A percentile compares a stretch with the other conserved stretches of the same genome.
Evolutionary conservation across 768 basidiomycete species (phyloP).

Genomic region (Collybia sordida): DNA sequence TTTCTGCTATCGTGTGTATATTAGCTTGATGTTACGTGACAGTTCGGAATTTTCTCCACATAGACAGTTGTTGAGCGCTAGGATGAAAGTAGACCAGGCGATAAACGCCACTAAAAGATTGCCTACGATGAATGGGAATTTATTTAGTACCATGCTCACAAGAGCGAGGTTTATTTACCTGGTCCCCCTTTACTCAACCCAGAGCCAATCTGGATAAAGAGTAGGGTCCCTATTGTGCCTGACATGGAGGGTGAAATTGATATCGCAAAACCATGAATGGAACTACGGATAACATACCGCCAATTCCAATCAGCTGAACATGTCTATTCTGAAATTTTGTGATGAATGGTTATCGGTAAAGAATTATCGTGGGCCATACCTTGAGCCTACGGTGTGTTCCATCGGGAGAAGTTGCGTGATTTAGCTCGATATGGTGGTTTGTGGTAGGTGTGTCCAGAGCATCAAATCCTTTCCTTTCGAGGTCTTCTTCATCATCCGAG

Average conservation of each 20-base stretch:
- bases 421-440: neutral
- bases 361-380: constrained; percentile 15
- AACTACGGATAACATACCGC: constrained; percentile 28
- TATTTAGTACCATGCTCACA: constrained; percentile 15
- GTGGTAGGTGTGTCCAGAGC: too few relatives aligned
- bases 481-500: too few relatives aligned
- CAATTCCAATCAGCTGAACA: constrained; percentile 52
- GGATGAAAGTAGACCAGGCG: constrained; percentile 46
- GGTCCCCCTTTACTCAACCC: constrained; percentile 63
- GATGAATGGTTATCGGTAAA: neutral
- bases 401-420: constrained; percentile 18
- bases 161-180: constrained; percentile 33
- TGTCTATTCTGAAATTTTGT: constrained; percentile 37
- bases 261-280: neutral
- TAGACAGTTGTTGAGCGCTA: constrained; percentile 48
- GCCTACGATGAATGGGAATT: constrained; percentile 20
- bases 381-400: constrained; percentile 40
- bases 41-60: constrained; percentile 21
- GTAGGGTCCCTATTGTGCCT: constrained; percentile 74
- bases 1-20: constrained; percentile 50
- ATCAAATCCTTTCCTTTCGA: too few relatives aligned
- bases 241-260: constrained; percentile 3
- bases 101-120: constrained; percentile 51
- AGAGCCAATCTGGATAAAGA: constrained; percentile 72
- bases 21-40: neutral